A percentile compares a stretch with the other conserved stretches of the same genome.
Conservation (phyloP, 164 flowering plant species). For the Magnolia changhungtana region DNA sequence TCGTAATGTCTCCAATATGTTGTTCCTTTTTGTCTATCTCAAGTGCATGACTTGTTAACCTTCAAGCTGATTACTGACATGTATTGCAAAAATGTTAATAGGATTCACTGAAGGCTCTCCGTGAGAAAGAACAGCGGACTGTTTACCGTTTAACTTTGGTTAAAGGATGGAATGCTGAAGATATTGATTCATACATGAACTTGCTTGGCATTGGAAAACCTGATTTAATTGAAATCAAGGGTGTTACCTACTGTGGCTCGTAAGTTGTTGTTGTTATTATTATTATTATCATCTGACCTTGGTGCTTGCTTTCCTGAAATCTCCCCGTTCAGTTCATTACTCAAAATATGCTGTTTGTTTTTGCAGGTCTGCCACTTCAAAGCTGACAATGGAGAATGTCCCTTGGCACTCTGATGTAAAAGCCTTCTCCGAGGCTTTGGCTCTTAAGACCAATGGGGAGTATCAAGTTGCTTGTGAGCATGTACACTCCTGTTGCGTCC, state of each 20-base stretch:
- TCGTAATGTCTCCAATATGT: too few relatives aligned
- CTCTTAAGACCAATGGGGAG: slow-evolving; percentile 67
- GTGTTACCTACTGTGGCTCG: slow-evolving; percentile 99
- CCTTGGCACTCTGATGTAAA: slow-evolving; percentile 98
- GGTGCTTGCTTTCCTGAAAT: not conserved
- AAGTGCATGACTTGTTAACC: not conserved
- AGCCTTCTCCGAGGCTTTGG: slow-evolving; percentile 86
- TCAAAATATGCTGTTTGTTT: not conserved
- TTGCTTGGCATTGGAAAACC: slow-evolving; percentile 80
- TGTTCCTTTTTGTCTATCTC: too few relatives aligned
- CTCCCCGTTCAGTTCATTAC: not conserved
- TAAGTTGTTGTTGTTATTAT: slow-evolving; percentile 32
- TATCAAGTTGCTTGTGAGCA: slow-evolving; percentile 99
- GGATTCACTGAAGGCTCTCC: slow-evolving; percentile 86
- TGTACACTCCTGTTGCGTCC: slow-evolving; percentile 96
- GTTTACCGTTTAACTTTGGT: slow-evolving; percentile 92
- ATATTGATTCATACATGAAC: slow-evolving; percentile 74
- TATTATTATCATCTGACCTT: not conserved
- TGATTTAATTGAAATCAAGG: slow-evolving; percentile 95
- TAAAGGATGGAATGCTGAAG: slow-evolving; percentile 98
- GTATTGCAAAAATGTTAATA: slow-evolving; percentile 10
- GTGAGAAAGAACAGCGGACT: slow-evolving; percentile 80
- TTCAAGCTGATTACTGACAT: not conserved
- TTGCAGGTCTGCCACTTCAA: slow-evolving; percentile 87
- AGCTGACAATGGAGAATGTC: slow-evolving; percentile 98